Evolutionary conservation across 306 rosid genomes (phyloP), one percentile per base, ranked within the genome.

Genomic region (Malus fusca): DNA sequence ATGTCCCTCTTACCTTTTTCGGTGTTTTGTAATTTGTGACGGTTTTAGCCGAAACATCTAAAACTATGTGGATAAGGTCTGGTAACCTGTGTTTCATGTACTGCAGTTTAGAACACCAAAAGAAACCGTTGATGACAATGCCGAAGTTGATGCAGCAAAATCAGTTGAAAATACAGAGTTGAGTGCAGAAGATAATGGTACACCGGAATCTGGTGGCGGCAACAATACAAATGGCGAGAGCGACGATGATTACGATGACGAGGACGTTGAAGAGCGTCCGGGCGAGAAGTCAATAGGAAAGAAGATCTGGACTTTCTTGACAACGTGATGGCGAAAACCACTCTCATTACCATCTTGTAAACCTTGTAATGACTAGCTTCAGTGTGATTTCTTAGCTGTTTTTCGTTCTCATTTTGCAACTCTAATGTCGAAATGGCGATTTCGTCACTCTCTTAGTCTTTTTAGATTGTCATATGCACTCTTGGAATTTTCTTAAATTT

Each of bases 291-390:
- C 98, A 58, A 84, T 88, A 2, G 86, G 91, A 46, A 88, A 86
- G 87, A 91, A 87, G 85, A 79, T 93, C 33, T 84, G 92, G 70
- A 89, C 81, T 33, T 93, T 93, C 83, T 84, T 91, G 23, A 88
- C 96, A 52, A 82, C 98, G n/a, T 93, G 86, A 87, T 69, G 79
- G 68, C 75, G 65, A 42, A 76, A 77, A 70, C 55, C 21, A 9
- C 35, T 59, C 9, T 2, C 0, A 28, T 5, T 17, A 25, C 22
- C 28, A 8, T 2, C 28, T 44, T 12, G 31, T n/a, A 51, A 31
- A 23, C 18, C 9, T 31, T 58, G 75, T 46, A 53, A 51, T 26
- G 59, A 19, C 77, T 62, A 66, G 60, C 82, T 59, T 77, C 42
- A 66, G 42, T 60, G 42, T 35, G 71, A 35, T 67, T 48, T 33